phyloP scores from a whole-genome alignment of 768 basidiomycete species.

The Dioszegia hungarica region DNA sequence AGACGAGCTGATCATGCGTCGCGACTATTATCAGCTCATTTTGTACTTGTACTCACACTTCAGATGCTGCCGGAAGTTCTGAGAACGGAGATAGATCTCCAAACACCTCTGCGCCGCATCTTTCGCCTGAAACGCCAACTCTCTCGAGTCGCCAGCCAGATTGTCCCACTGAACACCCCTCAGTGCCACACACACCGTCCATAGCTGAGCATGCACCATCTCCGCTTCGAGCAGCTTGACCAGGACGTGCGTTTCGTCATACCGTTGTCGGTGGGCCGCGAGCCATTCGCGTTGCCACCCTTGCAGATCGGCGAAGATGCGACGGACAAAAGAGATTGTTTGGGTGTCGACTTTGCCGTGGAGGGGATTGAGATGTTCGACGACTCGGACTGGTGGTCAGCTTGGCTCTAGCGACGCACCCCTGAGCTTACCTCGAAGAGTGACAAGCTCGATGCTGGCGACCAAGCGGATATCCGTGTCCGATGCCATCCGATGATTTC shows the following conservation, averaged over 20 bases:
- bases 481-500: conserved; percentile 74
- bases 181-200: conserved; percentile 88
- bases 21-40: conserved; percentile 62
- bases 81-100: conserved; percentile 68
- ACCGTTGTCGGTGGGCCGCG: conserved; percentile 65
- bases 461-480: conserved; percentile 84
- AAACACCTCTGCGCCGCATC: conserved; percentile 83
- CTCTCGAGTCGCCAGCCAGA: conserved; percentile 90
- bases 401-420: background rate
- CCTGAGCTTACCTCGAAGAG: conserved; percentile 69
- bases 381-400: conserved; percentile 71
- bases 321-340: conserved; percentile 78
- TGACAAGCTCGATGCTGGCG: conserved; percentile 81
- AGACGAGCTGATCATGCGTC: conserved; percentile 87
- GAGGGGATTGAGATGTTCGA: conserved; percentile 78
- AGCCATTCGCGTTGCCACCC: conserved; percentile 90
- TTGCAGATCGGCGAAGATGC: conserved; percentile 78
- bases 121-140: conserved; percentile 91
- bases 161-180: conserved; percentile 93
- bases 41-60: conserved; percentile 17
- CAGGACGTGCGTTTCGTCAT: conserved; percentile 75
- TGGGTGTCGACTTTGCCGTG: conserved; percentile 81
- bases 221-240: conserved; percentile 84
- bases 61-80: conserved; percentile 34
- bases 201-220: conserved; percentile 86